Evolutionary conservation across 192 early-diverging fungal genomes (phyloP), one percentile per base, ranked within the genome.

Genomic region (Kappamyces sp.): DNA sequence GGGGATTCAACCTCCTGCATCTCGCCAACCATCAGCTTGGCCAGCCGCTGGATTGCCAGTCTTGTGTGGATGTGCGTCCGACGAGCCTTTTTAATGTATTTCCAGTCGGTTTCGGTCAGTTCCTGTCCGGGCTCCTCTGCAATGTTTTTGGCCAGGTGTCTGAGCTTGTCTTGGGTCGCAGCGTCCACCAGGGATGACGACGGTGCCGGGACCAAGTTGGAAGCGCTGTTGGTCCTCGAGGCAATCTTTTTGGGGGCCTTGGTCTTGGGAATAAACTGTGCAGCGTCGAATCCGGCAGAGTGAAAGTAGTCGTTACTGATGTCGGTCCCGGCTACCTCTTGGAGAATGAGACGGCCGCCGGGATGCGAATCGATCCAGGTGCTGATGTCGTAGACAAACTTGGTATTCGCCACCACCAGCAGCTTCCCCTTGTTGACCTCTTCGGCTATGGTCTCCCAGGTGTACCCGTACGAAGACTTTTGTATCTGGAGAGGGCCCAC

Each of bases 241-340:
- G 3, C 66, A 54, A 31, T 63, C 41, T 6, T 14, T 43, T 9
- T 48, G 42, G 66, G 66, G 12, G 59, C 60, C 2, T 12, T 47
- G 2, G 52, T 36, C 33, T 53, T 47, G 15, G 72, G 67, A 7
- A 55, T 49, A 47, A 74, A 74, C 30, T 68, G 67, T 37, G 66
- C 61, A 22, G 64, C 72, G 43, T 74, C 72, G 51, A 62, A 74
- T 3, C 72, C 72, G 35, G 72, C 67, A 52, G 69, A 67, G 59
- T 66, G 57, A 49, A 65, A 70, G 58, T 72, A 74, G 37, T 73
- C 71, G 41, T 73, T 73, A 1, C 38, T 65, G 63, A 69, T 67
- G 49, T 69, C 68, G 2, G 68, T 69, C n/a, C 68, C 68, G 8
- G 38, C 45, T 5, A 69, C 68, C 15, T 45, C 49, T 11, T 69